phyloP scores from a whole-genome alignment of 2,329 filamentous ascomycete genomes.

The Fusarium haematococcum region DNA sequence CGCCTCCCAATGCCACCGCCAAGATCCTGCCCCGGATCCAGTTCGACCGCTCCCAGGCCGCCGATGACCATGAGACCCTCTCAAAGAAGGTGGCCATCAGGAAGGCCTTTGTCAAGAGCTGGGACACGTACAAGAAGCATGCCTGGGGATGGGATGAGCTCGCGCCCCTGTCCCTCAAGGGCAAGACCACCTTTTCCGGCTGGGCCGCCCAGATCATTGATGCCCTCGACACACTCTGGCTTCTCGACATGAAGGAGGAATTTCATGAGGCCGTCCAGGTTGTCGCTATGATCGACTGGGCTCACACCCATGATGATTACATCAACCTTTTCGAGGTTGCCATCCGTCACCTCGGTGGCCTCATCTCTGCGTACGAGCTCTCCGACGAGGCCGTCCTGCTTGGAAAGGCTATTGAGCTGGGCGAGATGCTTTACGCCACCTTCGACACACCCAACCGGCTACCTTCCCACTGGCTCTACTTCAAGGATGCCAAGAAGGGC shows the following conservation, averaged over 20 bases:
- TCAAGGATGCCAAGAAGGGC: conserved; percentile 52
- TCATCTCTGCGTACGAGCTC: conserved; percentile 65
- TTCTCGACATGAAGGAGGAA: conserved; percentile 69
- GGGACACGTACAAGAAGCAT: conserved; percentile 64
- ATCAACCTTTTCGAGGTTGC: conserved; percentile 74
- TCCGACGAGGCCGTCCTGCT: conserved; percentile 60
- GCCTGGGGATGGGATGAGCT: conserved; percentile 71
- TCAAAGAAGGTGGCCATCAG: conserved; percentile 54
- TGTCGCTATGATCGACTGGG: conserved; percentile 67
- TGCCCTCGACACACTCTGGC: conserved; percentile 68
- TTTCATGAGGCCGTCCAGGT: conserved; percentile 63
- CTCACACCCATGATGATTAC: conserved; percentile 55
- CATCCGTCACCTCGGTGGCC: conserved; percentile 65
- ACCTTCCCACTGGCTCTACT: conserved; percentile 62
- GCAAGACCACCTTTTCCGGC: conserved; percentile 61
- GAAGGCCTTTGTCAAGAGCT: conserved; percentile 57
- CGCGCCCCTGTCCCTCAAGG: conserved; percentile 60
- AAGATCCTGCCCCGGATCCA: conserved; percentile 58
- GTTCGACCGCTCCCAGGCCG: conserved; percentile 53
- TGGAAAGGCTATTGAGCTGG: conserved; percentile 64
- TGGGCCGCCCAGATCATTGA: conserved; percentile 72
- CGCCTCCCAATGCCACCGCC: conserved; percentile 51
- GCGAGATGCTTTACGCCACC: conserved; percentile 63
- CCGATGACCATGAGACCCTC: conserved; percentile 50
- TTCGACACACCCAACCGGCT: conserved; percentile 68